A percentile compares a stretch with the other conserved stretches of the same genome.
These are phyloP conservation scores for Curvularia hawaiiensis DNA, from an alignment of 2,329 filamentous ascomycete genomes.

Conservation along the genomic window DNA sequence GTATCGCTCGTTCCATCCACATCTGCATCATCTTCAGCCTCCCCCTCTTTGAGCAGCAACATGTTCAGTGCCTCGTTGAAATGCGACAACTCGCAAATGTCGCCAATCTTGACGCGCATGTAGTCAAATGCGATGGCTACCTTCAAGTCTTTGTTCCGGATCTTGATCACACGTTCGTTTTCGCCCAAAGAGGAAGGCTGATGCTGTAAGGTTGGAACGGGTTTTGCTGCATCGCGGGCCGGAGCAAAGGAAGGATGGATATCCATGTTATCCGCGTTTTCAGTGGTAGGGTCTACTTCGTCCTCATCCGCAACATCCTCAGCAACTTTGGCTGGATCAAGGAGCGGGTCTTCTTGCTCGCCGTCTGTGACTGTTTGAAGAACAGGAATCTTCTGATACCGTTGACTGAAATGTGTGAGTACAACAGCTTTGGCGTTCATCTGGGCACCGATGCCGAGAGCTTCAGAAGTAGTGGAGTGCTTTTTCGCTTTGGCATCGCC, in stretches of 20 bases:
- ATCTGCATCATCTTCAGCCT: slow-evolving; percentile 21
- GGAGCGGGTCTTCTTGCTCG: slow-evolving; percentile 32
- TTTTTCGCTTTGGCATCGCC: slow-evolving; percentile 85
- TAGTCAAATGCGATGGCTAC: slow-evolving; percentile 79
- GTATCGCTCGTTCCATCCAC: slow-evolving; percentile 22
- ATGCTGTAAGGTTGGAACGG: slow-evolving; percentile 15
- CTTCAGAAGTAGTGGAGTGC: slow-evolving; percentile 87
- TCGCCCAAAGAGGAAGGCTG: slow-evolving; percentile 18
- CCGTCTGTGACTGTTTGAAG: slow-evolving; percentile 49
- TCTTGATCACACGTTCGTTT: slow-evolving; percentile 43
- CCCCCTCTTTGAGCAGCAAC: slow-evolving; percentile 54
- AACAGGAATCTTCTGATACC: slow-evolving; percentile 78
- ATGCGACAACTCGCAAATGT: slow-evolving; percentile 69
- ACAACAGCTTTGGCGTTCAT: slow-evolving; percentile 84
- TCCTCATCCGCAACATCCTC: slow-evolving; percentile 35
- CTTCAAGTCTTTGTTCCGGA: slow-evolving; percentile 59
- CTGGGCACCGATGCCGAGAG: slow-evolving; percentile 72
- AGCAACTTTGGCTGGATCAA: slow-evolving; percentile 22
- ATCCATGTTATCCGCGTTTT: slow-evolving; percentile 31
- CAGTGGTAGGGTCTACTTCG: slow-evolving; percentile 25
- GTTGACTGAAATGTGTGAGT: slow-evolving; percentile 93
- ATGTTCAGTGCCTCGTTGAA: slow-evolving; percentile 65
- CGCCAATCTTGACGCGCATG: slow-evolving; percentile 73
- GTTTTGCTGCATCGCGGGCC: slow-evolving; percentile 6
- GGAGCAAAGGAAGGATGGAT: slow-evolving; percentile 19